Evolutionary conservation across 106 monocot species (phyloP).

Genomic region (Acorus gramineus): DNA sequence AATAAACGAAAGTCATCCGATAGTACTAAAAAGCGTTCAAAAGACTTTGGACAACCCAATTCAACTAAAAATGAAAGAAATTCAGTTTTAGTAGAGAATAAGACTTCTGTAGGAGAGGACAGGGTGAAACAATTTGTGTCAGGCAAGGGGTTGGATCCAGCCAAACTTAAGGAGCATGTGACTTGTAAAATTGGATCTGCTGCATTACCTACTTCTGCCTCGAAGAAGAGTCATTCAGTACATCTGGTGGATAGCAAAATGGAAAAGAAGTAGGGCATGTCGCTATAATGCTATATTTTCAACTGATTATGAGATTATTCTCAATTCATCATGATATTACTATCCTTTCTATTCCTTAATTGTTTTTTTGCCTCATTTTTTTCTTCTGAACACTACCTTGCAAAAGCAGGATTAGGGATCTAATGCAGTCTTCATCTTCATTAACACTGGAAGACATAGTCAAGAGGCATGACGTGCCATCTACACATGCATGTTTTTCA

Average conservation of each 20-base stretch:
- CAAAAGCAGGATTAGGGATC: slow-evolving; percentile 31
- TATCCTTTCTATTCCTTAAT: background rate
- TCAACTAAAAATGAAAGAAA: background rate
- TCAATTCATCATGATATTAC: no score
- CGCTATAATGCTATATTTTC: no score
- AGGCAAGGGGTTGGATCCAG: no score
- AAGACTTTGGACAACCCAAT: background rate
- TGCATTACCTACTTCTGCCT: no score
- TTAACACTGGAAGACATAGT: slow-evolving; percentile 34
- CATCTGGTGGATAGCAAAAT: no score
- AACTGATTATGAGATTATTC: no score
- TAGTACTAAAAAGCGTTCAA: background rate
- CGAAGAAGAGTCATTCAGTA: no score
- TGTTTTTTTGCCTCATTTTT: slow-evolving; percentile 1
- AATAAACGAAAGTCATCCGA: slow-evolving; percentile 2
- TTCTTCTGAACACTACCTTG: no score
- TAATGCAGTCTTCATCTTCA: slow-evolving; percentile 33
- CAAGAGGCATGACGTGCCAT: slow-evolving; percentile 29
- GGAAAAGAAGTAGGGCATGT: no score
- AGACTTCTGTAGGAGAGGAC: slow-evolving; percentile 2
- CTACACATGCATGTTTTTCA: slow-evolving; percentile 43
- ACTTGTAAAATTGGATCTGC: no score
- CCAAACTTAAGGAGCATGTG: no score
- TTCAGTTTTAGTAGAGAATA: background rate
- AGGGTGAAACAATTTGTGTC: background rate